Percentiles rank a stretch among this genome's conserved stretches.
These are phyloP conservation scores for Fusarium lyarnte DNA, from an alignment of 2,329 filamentous ascomycete genomes.

Conservation along the genomic window DNA sequence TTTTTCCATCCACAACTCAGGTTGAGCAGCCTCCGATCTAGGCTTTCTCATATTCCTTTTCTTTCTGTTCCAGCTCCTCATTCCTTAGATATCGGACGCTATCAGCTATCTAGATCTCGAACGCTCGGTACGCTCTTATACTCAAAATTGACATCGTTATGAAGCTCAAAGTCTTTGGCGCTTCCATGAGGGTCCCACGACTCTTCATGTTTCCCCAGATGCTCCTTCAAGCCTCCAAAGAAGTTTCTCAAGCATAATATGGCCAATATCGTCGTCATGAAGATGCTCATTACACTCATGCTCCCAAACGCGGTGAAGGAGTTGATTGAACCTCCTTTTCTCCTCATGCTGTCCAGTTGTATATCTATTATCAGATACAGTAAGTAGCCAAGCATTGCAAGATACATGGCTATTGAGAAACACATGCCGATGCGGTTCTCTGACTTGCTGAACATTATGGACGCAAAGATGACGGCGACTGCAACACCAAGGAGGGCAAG, in stretches of 20 bases:
- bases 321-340: background rate
- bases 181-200: background rate
- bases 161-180: conserved; percentile 1
- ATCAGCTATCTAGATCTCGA: background rate
- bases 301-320: background rate
- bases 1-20: background rate
- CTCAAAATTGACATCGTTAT: background rate
- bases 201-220: conserved; percentile 1
- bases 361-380: background rate
- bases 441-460: background rate
- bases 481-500: background rate
- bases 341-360: background rate
- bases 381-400: background rate
- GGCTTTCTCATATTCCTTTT: background rate
- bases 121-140: background rate
- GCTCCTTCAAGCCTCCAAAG: background rate
- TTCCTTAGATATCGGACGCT: accelerated
- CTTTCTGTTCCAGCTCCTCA: accelerated
- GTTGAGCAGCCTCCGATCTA: background rate
- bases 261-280: background rate
- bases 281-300: background rate
- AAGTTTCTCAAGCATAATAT: background rate
- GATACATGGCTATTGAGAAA: background rate
- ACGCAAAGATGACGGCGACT: background rate
- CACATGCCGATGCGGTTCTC: background rate